Conservation (phyloP, 768 basidiomycete species). For the Boletus fagicola region DNA sequence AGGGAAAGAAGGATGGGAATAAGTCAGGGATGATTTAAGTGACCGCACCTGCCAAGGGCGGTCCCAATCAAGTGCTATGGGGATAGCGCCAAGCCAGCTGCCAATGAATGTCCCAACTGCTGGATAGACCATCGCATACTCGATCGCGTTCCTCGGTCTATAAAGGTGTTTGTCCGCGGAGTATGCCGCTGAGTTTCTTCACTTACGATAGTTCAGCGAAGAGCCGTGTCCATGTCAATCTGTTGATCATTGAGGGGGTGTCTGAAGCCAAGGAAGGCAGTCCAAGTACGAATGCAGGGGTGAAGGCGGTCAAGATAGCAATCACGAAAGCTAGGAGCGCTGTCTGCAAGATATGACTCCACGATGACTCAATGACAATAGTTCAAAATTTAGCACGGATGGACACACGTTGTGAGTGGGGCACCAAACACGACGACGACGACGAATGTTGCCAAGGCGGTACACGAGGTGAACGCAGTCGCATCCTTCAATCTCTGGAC, state of each 20-base stretch:
- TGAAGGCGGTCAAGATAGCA: conserved; percentile 60
- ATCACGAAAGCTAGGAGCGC: conserved; percentile 67
- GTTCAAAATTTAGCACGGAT: background rate
- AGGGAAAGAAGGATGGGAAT: background rate
- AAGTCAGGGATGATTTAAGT: conserved; percentile 5
- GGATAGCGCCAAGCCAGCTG: conserved; percentile 77
- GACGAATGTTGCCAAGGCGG: conserved; percentile 47
- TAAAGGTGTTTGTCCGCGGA: conserved; percentile 3
- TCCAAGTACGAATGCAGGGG: conserved; percentile 70
- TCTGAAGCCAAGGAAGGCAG: conserved; percentile 47
- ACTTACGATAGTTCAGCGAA: conserved; percentile 83
- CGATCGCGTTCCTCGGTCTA: conserved; percentile 63
- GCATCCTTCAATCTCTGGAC: conserved; percentile 52
- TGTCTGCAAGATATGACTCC: conserved; percentile 58
- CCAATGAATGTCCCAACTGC: conserved; percentile 70
- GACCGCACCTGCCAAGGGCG: conserved; percentile 88
- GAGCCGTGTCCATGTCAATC: conserved; percentile 72
- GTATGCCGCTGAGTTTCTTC: background rate
- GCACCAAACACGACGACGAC: conserved; percentile 73
- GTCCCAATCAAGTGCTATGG: conserved; percentile 95
- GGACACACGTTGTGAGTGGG: conserved; percentile 55
- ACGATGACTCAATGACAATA: conserved; percentile 1
- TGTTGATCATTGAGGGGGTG: conserved; percentile 47
- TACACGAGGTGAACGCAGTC: conserved; percentile 48
- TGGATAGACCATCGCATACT: conserved; percentile 79